Evolutionary conservation across 2,329 filamentous ascomycete genomes (phyloP), one percentile per base, ranked within the genome.

Genomic region (Aspergillus brunneoviolaceus): DNA sequence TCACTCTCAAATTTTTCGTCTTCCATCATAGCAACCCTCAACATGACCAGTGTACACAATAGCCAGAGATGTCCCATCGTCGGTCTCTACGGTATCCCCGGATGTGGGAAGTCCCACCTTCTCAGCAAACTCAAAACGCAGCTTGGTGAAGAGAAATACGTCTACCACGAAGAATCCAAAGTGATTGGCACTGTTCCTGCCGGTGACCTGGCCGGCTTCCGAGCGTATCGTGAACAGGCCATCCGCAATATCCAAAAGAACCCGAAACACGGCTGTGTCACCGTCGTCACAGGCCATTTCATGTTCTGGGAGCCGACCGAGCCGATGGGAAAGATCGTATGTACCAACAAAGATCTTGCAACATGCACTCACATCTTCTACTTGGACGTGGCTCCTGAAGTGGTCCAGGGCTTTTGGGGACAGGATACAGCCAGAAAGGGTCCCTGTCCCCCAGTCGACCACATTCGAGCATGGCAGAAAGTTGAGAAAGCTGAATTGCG

Each of bases 351-450:
- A 7, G 85, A 88, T 58, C 52, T 80, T 4, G 49, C 74, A 0
- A 76, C 70, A 0, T 88, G 79, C 67, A 85, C 84, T 0, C 84
- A 88, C 63, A 83, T 89, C 14, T 49, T 89, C 12, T 88, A 88
- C 65, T 66, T 88, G 29, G 70, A 83, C 49, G 65, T 78, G 1
- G 64, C 75, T 1, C 62, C 76, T 0, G 65, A 77, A 1, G 25
- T 69, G 0, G 69, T 87, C 16, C 60, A 61, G 0, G 55, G 77
- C 48, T 78, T 74, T 19, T 74, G 77, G n/a, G 39, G 31, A 0
- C 54, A 70, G 0, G 82, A 87, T 63, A 65, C 21, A 0, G 31
- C 58, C 14, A 77, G 76, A 60, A 45, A 10, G 6, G 81, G 83
- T 0, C 64, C 72, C 2, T 2, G 19, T 3, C 29, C 65, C 11